Conservation (phyloP, 208 protist genomes). For the Wallacemonas sp. region DNA sequence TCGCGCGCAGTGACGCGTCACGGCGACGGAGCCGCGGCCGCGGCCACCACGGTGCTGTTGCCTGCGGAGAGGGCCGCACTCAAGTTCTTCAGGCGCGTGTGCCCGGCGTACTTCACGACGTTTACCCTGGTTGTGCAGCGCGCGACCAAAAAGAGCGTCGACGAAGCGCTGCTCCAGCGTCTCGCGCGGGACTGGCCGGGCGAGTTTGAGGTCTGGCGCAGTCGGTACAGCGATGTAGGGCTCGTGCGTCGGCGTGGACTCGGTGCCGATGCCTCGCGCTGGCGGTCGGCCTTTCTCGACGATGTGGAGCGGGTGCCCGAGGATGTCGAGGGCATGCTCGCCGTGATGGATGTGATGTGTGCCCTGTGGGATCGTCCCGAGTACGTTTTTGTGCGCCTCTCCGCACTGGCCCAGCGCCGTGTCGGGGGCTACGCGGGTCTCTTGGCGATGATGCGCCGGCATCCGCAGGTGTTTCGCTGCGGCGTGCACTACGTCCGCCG, state of each 20-base stretch:
- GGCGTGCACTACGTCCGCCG: constrained; percentile 74
- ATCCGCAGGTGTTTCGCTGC: constrained; percentile 69
- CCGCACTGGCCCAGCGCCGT: constrained; percentile 31
- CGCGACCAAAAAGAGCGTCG: constrained; percentile 83
- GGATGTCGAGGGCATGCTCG: constrained; percentile 59
- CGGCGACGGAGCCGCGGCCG: too few species aligned
- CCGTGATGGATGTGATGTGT: constrained; percentile 58
- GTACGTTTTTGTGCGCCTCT: constrained; percentile 80
- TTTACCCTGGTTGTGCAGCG: constrained; percentile 70
- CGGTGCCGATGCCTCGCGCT: constrained; percentile 72
- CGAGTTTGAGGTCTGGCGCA: constrained; percentile 66
- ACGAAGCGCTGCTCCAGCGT: constrained; percentile 35
- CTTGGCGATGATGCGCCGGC: constrained; percentile 52
- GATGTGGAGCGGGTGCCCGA: constrained; percentile 76
- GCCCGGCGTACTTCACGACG: constrained; percentile 76
- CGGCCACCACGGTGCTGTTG: too few species aligned
- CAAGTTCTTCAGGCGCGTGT: constrained; percentile 76
- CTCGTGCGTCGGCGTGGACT: constrained; percentile 57
- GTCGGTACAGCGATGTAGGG: constrained; percentile 48
- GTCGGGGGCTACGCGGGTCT: constrained; percentile 73
- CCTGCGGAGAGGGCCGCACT: constrained; percentile 17
- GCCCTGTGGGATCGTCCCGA: constrained; percentile 78
- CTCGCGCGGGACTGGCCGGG: constrained; percentile 33
- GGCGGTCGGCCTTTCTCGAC: constrained; percentile 54
- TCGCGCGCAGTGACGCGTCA: neutral